A percentile compares a stretch with the other conserved stretches of the same genome.
Evolutionary conservation across 495 filamentous ascomycete genomes (phyloP).

Genomic region (Aspergillus mulundensis): DNA sequence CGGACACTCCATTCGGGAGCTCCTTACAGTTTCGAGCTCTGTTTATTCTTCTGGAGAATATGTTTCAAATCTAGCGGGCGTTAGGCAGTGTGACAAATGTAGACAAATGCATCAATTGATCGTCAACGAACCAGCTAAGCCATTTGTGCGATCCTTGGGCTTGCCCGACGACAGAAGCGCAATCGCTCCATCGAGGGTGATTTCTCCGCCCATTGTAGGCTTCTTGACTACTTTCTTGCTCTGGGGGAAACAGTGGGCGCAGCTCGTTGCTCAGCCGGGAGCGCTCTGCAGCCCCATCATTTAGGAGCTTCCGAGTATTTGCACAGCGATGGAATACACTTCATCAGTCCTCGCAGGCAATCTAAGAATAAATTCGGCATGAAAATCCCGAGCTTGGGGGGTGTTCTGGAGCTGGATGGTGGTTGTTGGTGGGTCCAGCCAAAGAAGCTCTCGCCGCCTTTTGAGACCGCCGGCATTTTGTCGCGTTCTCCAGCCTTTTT

Average conservation of each 20-base stretch:
- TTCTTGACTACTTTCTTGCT: conserved; percentile 2
- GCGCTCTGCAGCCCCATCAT: background rate
- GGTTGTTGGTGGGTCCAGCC: conserved; percentile 9
- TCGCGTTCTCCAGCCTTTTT: conserved; percentile 39
- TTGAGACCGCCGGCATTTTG: conserved; percentile 33
- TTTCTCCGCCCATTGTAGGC: conserved; percentile 29
- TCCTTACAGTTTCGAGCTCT: conserved; percentile 53
- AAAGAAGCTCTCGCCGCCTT: conserved; percentile 20
- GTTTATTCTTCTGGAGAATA: conserved; percentile 58
- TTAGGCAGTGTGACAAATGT: conserved; percentile 14
- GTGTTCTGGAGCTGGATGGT: background rate
- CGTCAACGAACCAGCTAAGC: conserved; percentile 44
- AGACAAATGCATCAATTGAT: conserved; percentile 10
- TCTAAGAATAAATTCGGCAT: background rate
- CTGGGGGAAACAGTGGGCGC: background rate
- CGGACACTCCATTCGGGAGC: background rate
- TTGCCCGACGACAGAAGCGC: conserved; percentile 49
- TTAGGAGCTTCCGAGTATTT: background rate
- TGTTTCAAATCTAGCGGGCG: conserved; percentile 52
- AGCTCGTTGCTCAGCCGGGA: conserved; percentile 4
- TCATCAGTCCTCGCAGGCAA: background rate
- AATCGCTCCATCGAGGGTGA: conserved; percentile 38
- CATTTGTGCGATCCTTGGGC: conserved; percentile 48
- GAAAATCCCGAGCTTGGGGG: background rate
- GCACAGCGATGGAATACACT: background rate